Base-by-base conservation (phyloP, 495 filamentous ascomycete genomes). In the Terfezia boudieri region DNA sequence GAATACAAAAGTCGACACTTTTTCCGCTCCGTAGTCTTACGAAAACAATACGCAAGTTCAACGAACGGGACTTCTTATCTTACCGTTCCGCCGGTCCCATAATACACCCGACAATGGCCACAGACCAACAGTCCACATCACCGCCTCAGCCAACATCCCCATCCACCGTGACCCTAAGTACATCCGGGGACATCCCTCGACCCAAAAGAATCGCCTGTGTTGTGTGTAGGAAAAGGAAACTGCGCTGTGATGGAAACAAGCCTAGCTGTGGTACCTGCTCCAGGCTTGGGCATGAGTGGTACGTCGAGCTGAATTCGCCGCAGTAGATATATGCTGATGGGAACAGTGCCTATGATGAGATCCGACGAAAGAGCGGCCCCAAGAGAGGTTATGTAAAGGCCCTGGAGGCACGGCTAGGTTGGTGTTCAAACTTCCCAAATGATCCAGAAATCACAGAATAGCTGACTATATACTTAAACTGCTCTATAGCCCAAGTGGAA, bases 301-400 rank as follows among this genome's bases (percentile, higher is more conserved):
- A 56, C 49, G 57, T 26, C 41, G 43, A 48, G 20, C 14, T 20
- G 43, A 20, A 20, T 48, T 48, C 2, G 43, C 43, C 9, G 43
- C 43, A 48, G 43, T 48, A 20, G 43, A 48, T 4, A n/a, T 12
- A 37, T 51, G 16, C 9, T 53, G 17, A 22, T 53, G 4, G 43
- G n/a, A 12, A 16, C 41, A 65, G 90, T 71, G 78, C 84, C 11
- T 99, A 95, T 63, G 90, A 96, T 69, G 90, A 99, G 69, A 81
- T 88, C 52, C 78, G 90, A 65, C 84, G 86, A 70, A 99, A 99
- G 74, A 96, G 90, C 67, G 90, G 90, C 9, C 90, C 90, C 4
- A 99, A 96, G 71, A 76, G 92, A 65, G 90, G 90, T 57, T 96
- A 99, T 68, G 92, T 99, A 56, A 99, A 96, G 73, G 86, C 88